These are phyloP conservation scores for Debaryomyces hansenii DNA, from an alignment of 805 yeast genomes.

Conservation along the genomic window DNA sequence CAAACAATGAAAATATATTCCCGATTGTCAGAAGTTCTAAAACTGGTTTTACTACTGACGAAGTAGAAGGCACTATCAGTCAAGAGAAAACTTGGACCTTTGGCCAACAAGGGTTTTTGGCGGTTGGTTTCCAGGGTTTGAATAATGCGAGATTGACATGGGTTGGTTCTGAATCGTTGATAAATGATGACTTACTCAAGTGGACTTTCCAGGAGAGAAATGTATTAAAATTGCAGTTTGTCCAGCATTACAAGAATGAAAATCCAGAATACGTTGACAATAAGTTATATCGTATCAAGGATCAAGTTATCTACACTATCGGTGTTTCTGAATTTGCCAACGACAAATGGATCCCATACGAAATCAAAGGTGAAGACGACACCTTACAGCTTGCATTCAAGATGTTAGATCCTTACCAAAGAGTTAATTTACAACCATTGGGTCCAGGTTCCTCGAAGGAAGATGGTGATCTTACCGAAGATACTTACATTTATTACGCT, in stretches of 20 bases:
- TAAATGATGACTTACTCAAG: slow-evolving; percentile 34
- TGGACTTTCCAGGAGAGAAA: slow-evolving; percentile 79
- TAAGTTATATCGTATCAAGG: slow-evolving; percentile 69
- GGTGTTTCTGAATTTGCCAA: slow-evolving; percentile 46
- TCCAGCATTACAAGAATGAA: slow-evolving; percentile 54
- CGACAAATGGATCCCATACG: slow-evolving; percentile 70
- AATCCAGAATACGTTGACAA: slow-evolving; percentile 40
- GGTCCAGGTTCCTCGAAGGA: slow-evolving; percentile 34
- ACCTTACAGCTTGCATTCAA: slow-evolving; percentile 80
- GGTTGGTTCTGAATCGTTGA: slow-evolving; percentile 68
- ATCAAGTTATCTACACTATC: slow-evolving; percentile 57
- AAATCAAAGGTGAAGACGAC: slow-evolving; percentile 33
- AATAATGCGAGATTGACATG: slow-evolving; percentile 77
- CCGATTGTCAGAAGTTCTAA: slow-evolving; percentile 70
- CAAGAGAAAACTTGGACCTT: slow-evolving; percentile 65
- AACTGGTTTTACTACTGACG: slow-evolving; percentile 58
- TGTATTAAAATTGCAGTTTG: slow-evolving; percentile 56
- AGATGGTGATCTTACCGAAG: slow-evolving; percentile 38
- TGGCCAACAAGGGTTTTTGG: slow-evolving; percentile 75
- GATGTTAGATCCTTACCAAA: slow-evolving; percentile 94
- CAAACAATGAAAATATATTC: slow-evolving; percentile 65
- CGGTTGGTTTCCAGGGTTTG: slow-evolving; percentile 77
- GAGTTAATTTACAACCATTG: slow-evolving; percentile 58
- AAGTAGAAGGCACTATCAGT: slow-evolving; percentile 41
- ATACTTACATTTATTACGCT: slow-evolving; percentile 47